Percentiles rank a stretch among this genome's conserved stretches.
These are phyloP conservation scores for Neofusicoccum laricinum DNA, from an alignment of 2,329 filamentous ascomycete species.

Conservation along the genomic window DNA sequence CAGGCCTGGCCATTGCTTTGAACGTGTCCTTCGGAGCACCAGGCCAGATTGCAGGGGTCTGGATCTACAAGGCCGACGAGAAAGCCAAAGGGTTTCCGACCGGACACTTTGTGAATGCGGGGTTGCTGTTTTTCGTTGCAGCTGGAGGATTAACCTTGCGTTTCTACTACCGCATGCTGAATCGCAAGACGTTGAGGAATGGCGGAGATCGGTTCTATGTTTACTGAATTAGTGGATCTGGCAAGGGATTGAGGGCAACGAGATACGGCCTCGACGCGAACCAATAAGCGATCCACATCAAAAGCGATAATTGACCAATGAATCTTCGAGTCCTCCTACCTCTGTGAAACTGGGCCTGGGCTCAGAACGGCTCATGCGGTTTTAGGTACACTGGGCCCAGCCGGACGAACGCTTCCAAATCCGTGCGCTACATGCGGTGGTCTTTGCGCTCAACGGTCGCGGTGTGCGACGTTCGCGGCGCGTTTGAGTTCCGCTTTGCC, in stretches of 20 bases:
- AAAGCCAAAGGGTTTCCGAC: slow-evolving; percentile 62
- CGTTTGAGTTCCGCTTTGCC: background rate
- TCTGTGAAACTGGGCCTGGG: background rate
- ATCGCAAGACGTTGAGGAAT: slow-evolving; percentile 25
- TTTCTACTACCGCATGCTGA: slow-evolving; percentile 54
- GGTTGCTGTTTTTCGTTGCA: slow-evolving; percentile 57
- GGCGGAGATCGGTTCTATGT: slow-evolving; percentile 12
- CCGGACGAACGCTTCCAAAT: slow-evolving; percentile 4
- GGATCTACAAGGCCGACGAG: slow-evolving; percentile 69
- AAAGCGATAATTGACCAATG: background rate
- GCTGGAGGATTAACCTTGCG: slow-evolving; percentile 55
- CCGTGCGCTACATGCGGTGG: background rate
- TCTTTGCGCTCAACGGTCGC: background rate
- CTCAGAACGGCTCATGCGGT: background rate
- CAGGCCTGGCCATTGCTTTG: slow-evolving; percentile 67
- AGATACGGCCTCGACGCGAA: background rate
- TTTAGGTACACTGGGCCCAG: background rate
- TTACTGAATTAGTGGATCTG: slow-evolving; percentile 8
- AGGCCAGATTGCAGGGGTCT: slow-evolving; percentile 70
- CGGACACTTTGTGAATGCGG: slow-evolving; percentile 67
- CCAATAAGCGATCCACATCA: background rate
- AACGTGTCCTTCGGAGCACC: slow-evolving; percentile 67
- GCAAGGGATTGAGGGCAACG: background rate
- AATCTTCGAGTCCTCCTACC: background rate
- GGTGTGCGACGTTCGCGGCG: background rate